Percentiles rank a stretch among this genome's conserved stretches.
phyloP scores from a whole-genome alignment of 495 filamentous ascomycete genomes.

The Chaetomium fimeti region DNA sequence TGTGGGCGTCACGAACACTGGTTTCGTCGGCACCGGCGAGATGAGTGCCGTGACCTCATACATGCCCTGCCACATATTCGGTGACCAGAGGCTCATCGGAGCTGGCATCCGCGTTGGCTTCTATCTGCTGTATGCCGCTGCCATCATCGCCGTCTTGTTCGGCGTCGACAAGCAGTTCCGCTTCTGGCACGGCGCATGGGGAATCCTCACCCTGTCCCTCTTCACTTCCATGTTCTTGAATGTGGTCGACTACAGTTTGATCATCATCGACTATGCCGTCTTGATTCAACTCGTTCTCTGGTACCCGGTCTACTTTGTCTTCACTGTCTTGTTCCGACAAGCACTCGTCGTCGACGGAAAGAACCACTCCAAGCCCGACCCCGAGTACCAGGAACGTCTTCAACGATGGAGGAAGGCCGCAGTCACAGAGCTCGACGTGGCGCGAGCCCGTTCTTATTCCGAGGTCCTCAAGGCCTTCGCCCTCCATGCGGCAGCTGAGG shows the following conservation, averaged over 20 bases:
- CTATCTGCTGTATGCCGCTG: slow-evolving; percentile 35
- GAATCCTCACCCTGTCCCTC: slow-evolving; percentile 32
- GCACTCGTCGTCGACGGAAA: slow-evolving; percentile 26
- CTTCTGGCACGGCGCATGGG: slow-evolving; percentile 37
- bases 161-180: slow-evolving; percentile 37
- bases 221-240: slow-evolving; percentile 36
- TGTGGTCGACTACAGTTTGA: slow-evolving; percentile 28
- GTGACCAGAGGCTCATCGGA: slow-evolving; percentile 39
- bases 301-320: slow-evolving; percentile 37
- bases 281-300: slow-evolving; percentile 35
- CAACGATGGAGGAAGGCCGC: slow-evolving; percentile 21
- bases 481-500: slow-evolving; percentile 30
- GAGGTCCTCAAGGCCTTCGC: slow-evolving; percentile 33
- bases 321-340: slow-evolving; percentile 33
- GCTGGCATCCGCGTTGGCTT: slow-evolving; percentile 35
- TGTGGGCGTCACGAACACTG: slow-evolving; percentile 31
- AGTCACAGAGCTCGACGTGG: slow-evolving; percentile 26
- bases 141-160: slow-evolving; percentile 33
- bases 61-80: slow-evolving; percentile 37
- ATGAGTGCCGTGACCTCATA: slow-evolving; percentile 34
- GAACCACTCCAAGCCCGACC: slow-evolving; percentile 17
- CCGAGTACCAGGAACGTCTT: slow-evolving; percentile 28
- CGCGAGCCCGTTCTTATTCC: slow-evolving; percentile 29
- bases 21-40: slow-evolving; percentile 36
- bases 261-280: slow-evolving; percentile 38